Conservation (phyloP, 257 asterid genomes). For the Fraxinus cuspidata region DNA sequence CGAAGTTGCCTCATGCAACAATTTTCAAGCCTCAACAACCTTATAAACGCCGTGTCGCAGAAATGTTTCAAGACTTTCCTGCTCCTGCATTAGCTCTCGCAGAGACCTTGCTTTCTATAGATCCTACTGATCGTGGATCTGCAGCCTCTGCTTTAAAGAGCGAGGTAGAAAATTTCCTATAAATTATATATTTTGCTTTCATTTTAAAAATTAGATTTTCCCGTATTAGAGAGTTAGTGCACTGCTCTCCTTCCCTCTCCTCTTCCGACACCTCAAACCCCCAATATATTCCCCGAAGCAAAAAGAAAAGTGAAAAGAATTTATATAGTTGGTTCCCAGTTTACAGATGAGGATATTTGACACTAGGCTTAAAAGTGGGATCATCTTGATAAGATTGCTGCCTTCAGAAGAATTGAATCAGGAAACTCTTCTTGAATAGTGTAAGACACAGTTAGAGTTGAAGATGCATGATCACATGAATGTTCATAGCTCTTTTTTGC, state of each 20-base stretch:
- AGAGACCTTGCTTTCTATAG: conserved; percentile 77
- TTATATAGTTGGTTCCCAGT: background rate
- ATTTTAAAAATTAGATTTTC: conserved; percentile 4
- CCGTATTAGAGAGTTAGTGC: conserved; percentile 1
- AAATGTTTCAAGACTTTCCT: conserved; percentile 86
- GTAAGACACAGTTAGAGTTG: background rate
- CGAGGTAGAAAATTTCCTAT: conserved; percentile 54
- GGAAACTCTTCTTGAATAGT: background rate
- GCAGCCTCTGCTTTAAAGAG: conserved; percentile 85
- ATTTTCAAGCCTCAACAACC: conserved; percentile 97
- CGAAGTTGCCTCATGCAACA: conserved; percentile 92
- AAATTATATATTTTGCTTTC: conserved; percentile 10
- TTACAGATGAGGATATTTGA: background rate
- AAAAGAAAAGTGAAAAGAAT: background rate
- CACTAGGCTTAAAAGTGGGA: background rate
- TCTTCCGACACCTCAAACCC: background rate
- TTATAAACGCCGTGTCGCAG: conserved; percentile 78
- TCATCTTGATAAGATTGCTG: background rate
- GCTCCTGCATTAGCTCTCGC: conserved; percentile 73
- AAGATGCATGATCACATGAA: background rate
- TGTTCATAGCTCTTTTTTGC: background rate
- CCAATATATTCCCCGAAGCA: background rate
- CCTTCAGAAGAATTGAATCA: background rate
- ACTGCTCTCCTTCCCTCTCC: background rate
- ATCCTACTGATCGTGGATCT: conserved; percentile 90